Evolutionary conservation across 805 yeast species (phyloP).

Genomic region (Starmerella etchellsii): DNA sequence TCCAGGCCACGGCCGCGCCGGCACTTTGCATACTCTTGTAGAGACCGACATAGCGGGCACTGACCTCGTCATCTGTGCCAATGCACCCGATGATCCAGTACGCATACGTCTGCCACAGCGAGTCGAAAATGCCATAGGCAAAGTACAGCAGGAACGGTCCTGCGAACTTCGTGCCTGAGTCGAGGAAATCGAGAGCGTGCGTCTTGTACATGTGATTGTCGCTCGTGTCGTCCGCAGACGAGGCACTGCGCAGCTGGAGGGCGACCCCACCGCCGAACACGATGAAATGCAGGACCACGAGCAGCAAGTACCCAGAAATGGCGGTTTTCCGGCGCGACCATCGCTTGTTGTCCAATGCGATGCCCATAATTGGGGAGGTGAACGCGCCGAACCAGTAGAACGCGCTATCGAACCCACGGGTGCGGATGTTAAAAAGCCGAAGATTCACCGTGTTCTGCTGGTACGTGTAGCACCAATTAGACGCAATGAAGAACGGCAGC

Average conservation of each 20-base stretch:
- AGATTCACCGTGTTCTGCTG: constrained; percentile 48
- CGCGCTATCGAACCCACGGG: constrained; percentile 48
- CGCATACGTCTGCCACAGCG: constrained; percentile 45
- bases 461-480: constrained; percentile 57
- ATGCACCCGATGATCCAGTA: constrained; percentile 50
- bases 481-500: constrained; percentile 51
- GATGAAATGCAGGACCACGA: constrained; percentile 32
- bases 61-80: constrained; percentile 34
- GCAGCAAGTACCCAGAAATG: constrained; percentile 30
- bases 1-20: constrained; percentile 50
- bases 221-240: constrained; percentile 23
- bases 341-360: constrained; percentile 34
- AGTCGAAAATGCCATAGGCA: constrained; percentile 48
- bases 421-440: constrained; percentile 43
- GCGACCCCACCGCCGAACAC: constrained; percentile 51
- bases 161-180: constrained; percentile 39
- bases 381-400: constrained; percentile 51
- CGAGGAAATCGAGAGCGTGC: constrained; percentile 27
- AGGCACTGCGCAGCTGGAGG: constrained; percentile 29
- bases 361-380: constrained; percentile 39
- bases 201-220: constrained; percentile 23
- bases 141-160: constrained; percentile 53
- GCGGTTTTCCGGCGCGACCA: constrained; percentile 36
- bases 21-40: constrained; percentile 55
- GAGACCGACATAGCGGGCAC: constrained; percentile 40